Conservation (phyloP, 1,139 yeast genomes). For the Scheffersomyces parashehatae region DNA sequence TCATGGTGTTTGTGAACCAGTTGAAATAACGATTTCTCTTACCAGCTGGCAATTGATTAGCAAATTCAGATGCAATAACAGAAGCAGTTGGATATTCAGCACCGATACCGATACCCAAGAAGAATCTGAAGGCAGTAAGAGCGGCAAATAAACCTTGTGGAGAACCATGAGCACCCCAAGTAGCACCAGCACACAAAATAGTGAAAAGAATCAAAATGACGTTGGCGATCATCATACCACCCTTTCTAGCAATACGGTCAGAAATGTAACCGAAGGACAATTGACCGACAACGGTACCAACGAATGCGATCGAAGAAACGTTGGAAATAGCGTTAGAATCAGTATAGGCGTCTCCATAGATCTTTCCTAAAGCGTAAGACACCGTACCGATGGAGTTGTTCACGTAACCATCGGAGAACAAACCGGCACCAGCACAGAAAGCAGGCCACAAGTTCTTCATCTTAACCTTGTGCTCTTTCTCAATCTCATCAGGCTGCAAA, state of each 20-base stretch:
- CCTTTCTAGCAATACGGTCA: conserved; percentile 75
- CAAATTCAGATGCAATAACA: conserved; percentile 92
- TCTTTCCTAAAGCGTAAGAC: conserved; percentile 59
- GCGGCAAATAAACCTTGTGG: conserved; percentile 75
- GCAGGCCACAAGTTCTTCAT: conserved; percentile 60
- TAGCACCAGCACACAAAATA: conserved; percentile 63
- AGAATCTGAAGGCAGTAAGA: conserved; percentile 79
- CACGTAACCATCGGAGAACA: conserved; percentile 88
- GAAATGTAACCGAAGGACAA: conserved; percentile 75
- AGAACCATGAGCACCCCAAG: conserved; percentile 66
- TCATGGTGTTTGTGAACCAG: conserved; percentile 87
- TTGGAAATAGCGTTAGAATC: conserved; percentile 70
- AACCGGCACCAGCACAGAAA: conserved; percentile 85
- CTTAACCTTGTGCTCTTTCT: conserved; percentile 13
- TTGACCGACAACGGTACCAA: conserved; percentile 89
- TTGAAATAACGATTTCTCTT: conserved; percentile 85
- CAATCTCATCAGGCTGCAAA: conserved; percentile 22
- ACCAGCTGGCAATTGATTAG: conserved; percentile 75
- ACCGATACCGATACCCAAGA: conserved; percentile 82
- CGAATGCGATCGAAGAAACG: conserved; percentile 87
- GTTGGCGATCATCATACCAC: conserved; percentile 79
- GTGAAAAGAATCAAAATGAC: conserved; percentile 70
- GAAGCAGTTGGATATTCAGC: conserved; percentile 95
- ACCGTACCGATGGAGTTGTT: conserved; percentile 82
- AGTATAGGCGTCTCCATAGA: conserved; percentile 66